phyloP scores from a whole-genome alignment of 169 alveolate species.

The Plasmodium gaboni region DNA sequence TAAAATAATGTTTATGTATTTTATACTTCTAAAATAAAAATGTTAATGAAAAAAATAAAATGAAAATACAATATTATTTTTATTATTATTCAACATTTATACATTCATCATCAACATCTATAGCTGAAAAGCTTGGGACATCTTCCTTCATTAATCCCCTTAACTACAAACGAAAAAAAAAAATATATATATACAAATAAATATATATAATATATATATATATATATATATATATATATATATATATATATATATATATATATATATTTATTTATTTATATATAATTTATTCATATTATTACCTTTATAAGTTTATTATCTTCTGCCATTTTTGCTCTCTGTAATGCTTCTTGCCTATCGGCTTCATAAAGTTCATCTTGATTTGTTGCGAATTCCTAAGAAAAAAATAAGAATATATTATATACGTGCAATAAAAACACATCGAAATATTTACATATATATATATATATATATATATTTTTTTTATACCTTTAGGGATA shows the following conservation, averaged over 20 bases:
- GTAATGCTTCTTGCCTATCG: conserved; percentile 77
- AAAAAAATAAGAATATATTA: background rate
- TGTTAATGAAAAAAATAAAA: background rate
- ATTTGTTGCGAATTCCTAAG: conserved; percentile 64
- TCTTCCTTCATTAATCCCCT: conserved; percentile 75
- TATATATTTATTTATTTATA: background rate
- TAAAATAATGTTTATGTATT: too few relatives aligned
- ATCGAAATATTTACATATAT: background rate
- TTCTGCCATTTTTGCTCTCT: conserved; percentile 72
- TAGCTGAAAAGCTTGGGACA: conserved; percentile 72
- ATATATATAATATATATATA: background rate
- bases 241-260: background rate
- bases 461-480: background rate
- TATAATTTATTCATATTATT: background rate
- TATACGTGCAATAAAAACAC: too few relatives aligned
- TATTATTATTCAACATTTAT: conserved; percentile 63
- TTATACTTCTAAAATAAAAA: too few relatives aligned
- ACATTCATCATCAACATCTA: conserved; percentile 72
- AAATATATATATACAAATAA: background rate
- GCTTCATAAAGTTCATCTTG: conserved; percentile 76
- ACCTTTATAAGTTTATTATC: conserved; percentile 72
- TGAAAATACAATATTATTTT: background rate
- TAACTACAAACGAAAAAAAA: conserved; percentile 23
- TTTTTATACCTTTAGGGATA: conserved; percentile 75
- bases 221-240: background rate